Conservation (phyloP, 2,329 filamentous ascomycete species). For the Emericellopsis cladophorae region DNA sequence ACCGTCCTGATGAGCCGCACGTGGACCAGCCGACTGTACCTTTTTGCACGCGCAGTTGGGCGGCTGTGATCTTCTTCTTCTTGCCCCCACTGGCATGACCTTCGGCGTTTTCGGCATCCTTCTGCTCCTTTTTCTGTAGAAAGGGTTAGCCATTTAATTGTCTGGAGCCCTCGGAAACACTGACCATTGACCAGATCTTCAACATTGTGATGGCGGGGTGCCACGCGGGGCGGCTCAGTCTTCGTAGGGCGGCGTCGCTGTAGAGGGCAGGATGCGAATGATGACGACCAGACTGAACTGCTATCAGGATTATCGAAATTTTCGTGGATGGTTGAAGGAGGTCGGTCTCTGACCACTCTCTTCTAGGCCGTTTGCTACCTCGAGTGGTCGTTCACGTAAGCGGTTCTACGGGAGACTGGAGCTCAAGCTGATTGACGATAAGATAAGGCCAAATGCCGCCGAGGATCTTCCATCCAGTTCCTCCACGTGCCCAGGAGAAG, state of each 20-base stretch:
- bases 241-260: too few relatives aligned
- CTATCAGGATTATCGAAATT: too few relatives aligned
- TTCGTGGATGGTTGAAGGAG: too few relatives aligned
- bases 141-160: not conserved
- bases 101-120: constrained; percentile 79
- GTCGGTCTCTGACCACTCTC: too few relatives aligned
- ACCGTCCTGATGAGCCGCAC: too few relatives aligned
- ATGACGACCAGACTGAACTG: too few relatives aligned
- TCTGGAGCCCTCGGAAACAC: constrained; percentile 1
- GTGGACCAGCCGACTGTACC: constrained; percentile 36
- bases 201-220: constrained; percentile 53
- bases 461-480: not conserved
- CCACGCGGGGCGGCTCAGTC: not conserved
- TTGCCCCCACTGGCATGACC: constrained; percentile 57
- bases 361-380: too few relatives aligned
- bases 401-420: too few relatives aligned
- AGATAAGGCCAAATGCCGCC: not conserved
- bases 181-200: constrained; percentile 99
- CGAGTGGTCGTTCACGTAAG: too few relatives aligned
- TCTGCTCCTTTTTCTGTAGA: constrained; percentile 86
- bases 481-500: too few relatives aligned
- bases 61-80: constrained; percentile 98
- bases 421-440: too few relatives aligned
- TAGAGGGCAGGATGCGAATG: too few relatives aligned
- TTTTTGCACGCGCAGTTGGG: constrained; percentile 91